phyloP scores from a whole-genome alignment of 129 eudicot genomes.

The Lonicera japonica region DNA sequence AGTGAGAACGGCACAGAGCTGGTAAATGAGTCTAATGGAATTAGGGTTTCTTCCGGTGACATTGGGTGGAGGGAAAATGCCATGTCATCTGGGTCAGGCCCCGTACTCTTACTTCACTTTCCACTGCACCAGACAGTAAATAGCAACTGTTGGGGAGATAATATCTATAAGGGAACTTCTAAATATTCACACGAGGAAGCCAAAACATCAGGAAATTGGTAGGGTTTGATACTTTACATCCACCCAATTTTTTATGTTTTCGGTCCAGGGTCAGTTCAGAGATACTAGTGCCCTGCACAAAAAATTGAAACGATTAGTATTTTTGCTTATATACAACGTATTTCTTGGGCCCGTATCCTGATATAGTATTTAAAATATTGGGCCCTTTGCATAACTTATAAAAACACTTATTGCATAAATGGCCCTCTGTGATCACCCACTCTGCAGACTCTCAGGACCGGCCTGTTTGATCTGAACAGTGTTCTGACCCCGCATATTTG shows the following conservation, averaged over 20 bases:
- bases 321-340: no score
- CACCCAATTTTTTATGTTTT: background rate
- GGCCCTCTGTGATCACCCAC: no score
- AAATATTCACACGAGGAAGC: no score
- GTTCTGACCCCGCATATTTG: no score
- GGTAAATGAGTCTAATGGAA: slow-evolving; percentile 17
- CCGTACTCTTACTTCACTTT: slow-evolving; percentile 54
- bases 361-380: no score
- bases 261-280: background rate
- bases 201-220: slow-evolving; percentile 25
- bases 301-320: no score
- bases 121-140: slow-evolving; percentile 39
- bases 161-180: slow-evolving; percentile 3
- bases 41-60: slow-evolving; percentile 22
- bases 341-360: no score
- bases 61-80: slow-evolving; percentile 45
- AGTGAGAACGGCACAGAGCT: slow-evolving; percentile 6
- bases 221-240: background rate
- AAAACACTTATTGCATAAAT: no score
- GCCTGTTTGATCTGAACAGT: no score
- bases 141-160: slow-evolving; percentile 2
- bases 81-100: slow-evolving; percentile 45
- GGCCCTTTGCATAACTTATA: no score
- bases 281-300: no score
- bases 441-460: no score